Base-by-base conservation (phyloP, 805 yeast species). In the Vanderwaltozyma polyspora region DNA sequence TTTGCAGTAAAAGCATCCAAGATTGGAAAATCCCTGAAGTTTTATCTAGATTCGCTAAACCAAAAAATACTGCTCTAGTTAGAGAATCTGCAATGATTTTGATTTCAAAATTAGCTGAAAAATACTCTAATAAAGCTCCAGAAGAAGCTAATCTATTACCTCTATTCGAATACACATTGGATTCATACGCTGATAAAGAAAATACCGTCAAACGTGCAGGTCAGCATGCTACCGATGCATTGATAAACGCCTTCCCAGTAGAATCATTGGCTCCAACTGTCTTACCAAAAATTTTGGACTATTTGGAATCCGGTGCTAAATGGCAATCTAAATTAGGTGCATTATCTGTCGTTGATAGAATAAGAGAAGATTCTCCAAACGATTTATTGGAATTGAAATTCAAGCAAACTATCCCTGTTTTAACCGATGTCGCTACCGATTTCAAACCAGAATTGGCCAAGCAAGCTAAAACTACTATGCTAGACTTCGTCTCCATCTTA, bases 381-480 rank as follows among this genome's bases (percentile, higher is more conserved):
- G 97, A 91, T 62, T 68, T 83, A 49, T 66, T 89, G 46, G 95
- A 89, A 61, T 57, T 78, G 53, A 76, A 78, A 46, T 89, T 89
- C 59, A 76, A 77, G 40, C 72, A 70, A 36, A 72, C 84, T 4
- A 74, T 89, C 23, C 97, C 98, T 25, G 70, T 81, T 8, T 68
- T 89, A 50, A 84, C 94, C 23, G 94, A 84, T 60, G 72, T 79
- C 63, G 74, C 95, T 44, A 89, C 94, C 37, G 98, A 89, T 58
- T 85, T 91, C 72, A 89, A 89, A 66, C 95, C 96, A 2, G 98
- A 89, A 62, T 70, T 91, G 37, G 86, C 95, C 19, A 77, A 80
- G 48, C 84, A 75, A 38, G 97, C 96, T 45, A 63, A 76, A 47
- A 70, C 72, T 48, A 70, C 84, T 12, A 67, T 86, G 58, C 68